Percentiles rank a stretch among this genome's conserved stretches.
These are phyloP conservation scores for Tulasnella sp. DNA, from an alignment of 768 basidiomycete species.

Conservation along the genomic window DNA sequence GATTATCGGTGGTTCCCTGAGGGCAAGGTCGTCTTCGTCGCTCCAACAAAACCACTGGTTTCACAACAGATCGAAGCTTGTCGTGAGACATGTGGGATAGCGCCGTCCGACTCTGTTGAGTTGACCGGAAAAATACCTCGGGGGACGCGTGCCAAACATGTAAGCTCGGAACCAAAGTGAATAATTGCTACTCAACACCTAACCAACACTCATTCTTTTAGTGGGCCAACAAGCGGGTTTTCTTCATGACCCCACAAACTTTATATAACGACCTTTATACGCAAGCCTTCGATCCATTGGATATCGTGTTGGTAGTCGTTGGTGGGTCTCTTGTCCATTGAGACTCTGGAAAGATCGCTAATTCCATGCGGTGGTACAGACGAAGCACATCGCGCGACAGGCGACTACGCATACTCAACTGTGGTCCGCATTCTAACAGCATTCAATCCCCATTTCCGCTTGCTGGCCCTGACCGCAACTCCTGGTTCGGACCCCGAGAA, in stretches of 20 bases:
- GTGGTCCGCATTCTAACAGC: conserved; percentile 84
- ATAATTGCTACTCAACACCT: conserved; percentile 18
- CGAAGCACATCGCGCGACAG: conserved; percentile 90
- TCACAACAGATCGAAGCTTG: conserved; percentile 92
- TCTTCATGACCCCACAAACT: conserved; percentile 96
- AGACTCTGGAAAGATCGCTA: too few species aligned
- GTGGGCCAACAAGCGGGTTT: conserved; percentile 78
- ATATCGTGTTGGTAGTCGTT: conserved; percentile 80
- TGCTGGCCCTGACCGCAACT: conserved; percentile 91
- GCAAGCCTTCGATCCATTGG: conserved; percentile 61
- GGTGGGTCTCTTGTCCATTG: conserved; percentile 37
- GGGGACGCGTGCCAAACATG: conserved; percentile 42
- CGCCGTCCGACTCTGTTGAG: conserved; percentile 73
- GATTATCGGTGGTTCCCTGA: conserved; percentile 89
- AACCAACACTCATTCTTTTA: conserved; percentile 27
- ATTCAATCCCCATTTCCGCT: conserved; percentile 85
- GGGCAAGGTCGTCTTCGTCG: conserved; percentile 88
- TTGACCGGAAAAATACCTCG: conserved; percentile 67
- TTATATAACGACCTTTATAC: conserved; percentile 73
- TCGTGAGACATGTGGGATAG: conserved; percentile 87
- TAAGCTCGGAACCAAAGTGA: conserved; percentile 7
- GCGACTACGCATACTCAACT: conserved; percentile 82
- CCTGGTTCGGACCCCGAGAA: conserved; percentile 78
- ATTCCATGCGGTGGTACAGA: conserved; percentile 37
- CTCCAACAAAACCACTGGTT: conserved; percentile 93